Evolutionary conservation across 257 asterid species (phyloP).

Genomic region (Solanum chmielewskii): DNA sequence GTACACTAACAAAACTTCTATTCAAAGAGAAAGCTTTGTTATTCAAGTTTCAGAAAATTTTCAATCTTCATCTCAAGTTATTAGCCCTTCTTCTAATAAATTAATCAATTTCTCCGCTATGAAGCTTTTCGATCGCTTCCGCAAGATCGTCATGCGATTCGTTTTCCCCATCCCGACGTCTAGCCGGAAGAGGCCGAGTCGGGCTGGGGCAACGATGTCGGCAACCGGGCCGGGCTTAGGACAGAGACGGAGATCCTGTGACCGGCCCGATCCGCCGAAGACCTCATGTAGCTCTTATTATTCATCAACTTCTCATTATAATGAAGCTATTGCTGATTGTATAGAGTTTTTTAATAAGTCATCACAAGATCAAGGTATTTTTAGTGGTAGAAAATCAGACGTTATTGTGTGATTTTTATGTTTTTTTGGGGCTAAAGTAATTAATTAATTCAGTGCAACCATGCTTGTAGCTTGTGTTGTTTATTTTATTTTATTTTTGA

Average conservation of each 20-base stretch:
- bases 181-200: not conserved
- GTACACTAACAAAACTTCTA: not conserved
- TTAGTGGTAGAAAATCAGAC: slow-evolving; percentile 23
- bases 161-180: not conserved
- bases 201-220: not conserved
- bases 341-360: slow-evolving; percentile 29
- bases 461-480: not conserved
- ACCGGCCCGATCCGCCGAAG: slow-evolving; percentile 2
- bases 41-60: not conserved
- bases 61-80: not conserved
- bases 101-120: slow-evolving; percentile 4
- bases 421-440: not conserved
- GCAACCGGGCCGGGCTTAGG: not conserved
- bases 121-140: slow-evolving; percentile 8
- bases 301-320: slow-evolving; percentile 10
- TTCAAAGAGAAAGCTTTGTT: slow-evolving; percentile 4
- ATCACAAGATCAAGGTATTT: slow-evolving; percentile 16
- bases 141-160: slow-evolving; percentile 6
- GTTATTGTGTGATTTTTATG: slow-evolving; percentile 10
- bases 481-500: not conserved
- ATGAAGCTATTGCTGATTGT: slow-evolving; percentile 18
- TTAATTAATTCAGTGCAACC: not conserved
- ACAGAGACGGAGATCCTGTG: not conserved
- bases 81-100: not conserved
- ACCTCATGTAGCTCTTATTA: slow-evolving; percentile 9